Base-by-base conservation (phyloP, 2,329 filamentous ascomycete genomes). In the Epichloe elymi region DNA sequence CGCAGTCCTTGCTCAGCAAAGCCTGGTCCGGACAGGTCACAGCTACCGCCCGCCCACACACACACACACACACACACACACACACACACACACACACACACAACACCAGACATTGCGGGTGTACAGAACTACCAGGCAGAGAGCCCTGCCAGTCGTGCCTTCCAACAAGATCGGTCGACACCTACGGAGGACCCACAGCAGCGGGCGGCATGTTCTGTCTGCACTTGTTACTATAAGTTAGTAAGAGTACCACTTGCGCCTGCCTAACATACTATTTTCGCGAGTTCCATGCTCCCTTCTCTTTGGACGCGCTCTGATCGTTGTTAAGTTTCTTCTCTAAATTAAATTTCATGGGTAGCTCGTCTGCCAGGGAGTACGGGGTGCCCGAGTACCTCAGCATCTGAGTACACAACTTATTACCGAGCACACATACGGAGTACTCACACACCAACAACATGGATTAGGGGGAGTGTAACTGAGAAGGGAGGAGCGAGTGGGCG, bases 1-100 rank as follows among this genome's bases (percentile, higher is more conserved):
- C 44, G 26, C 44, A 47, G 41, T 40, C 38, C 37, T 39, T 39
- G 15, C 35, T 40, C 17, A 26, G 39, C 11, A n/a, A 40, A 45
- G 44, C 35, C 39, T 49, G 46, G 46, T 26, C 42, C 26, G 35
- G 41, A 30, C 33, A 52, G 42, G 51, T 38, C 41, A 42, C 41
- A 30, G 36, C 46, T 49, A 47, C 49, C 14, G 19, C 39, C 48
- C 17, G 26, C 39, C 12, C 39, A 37, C 11, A 37, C 7, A 37
- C 26, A 33, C 26, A 35, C 26, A 33, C 42, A 42, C 40, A 20
- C 12, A 3, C 40, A 26, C 42, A 45, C 30, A 12, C 33, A 37
- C 44, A 36, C 20, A 44, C 20, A 23, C 40, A 20, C 20, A 5
- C 20, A 26, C 23, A 7, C 23, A 26, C 23, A 26, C 23, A 4